Base-by-base conservation (phyloP, 805 yeast species). In the Candida vaughaniae region DNA sequence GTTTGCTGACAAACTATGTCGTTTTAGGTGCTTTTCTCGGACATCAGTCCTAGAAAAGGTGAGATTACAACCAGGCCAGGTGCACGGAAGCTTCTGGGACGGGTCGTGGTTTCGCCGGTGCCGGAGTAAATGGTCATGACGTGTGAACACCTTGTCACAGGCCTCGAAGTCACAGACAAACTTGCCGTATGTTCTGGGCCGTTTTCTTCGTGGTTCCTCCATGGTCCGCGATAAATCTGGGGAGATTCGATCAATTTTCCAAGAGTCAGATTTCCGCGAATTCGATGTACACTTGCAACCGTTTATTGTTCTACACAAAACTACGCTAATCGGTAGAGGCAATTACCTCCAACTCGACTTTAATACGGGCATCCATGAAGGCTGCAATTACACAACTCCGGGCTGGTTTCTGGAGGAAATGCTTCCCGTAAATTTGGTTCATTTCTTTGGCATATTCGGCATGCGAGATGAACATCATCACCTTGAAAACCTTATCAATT, bases 91-190 rank as follows among this genome's bases (percentile, higher is more conserved):
- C 16, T 35, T 32, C 11, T 15, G 23, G 12, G 35, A 17, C 10
- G 53, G 51, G 30, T 45, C 47, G 40, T 80, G 86, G 51, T 80
- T 80, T 37, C 78, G 62, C 47, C 75, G 69, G 52, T 80, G 86
- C 28, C 86, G 60, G 5, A 79, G 64, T n/a, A 80, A 55, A 56
- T 80, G 85, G 49, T 80, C 86, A 1, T 77, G 66, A 25, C 85
- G 54, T 12, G 75, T 70, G 48, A 80, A 80, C 22, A 58, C 57
- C 49, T 78, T 78, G 31, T 56, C 60, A 48, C 86, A 80, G 14
- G 63, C 63, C 6, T 68, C 70, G 37, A 53, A 60, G 25, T 71
- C 70, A 48, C 81, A 77, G 14, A 16, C 16, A 17, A 22, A 51
- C 9, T 43, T 33, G 6, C 60, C 60, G 34, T 47, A 42, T 2